phyloP scores from a whole-genome alignment of 192 early-diverging fungal species.

The Rhizophagus clarus region DNA sequence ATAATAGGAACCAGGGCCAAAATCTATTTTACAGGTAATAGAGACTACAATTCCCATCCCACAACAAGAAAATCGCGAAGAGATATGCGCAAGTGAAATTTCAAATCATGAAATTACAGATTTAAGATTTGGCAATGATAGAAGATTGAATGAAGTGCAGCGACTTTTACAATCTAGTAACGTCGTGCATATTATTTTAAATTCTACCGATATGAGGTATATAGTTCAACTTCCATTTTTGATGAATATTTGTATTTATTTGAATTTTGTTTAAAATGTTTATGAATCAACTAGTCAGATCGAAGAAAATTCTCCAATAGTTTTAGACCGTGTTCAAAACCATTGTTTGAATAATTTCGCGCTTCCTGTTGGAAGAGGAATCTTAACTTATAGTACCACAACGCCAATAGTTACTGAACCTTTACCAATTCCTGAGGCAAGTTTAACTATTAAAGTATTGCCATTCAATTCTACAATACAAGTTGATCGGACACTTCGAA shows the following conservation, averaged over 20 bases:
- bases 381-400: slow-evolving; percentile 67
- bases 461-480: slow-evolving; percentile 62
- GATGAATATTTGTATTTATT: neutral
- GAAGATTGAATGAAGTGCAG: slow-evolving; percentile 55
- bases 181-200: slow-evolving; percentile 34
- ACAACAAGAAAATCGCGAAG: slow-evolving; percentile 30
- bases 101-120: slow-evolving; percentile 53
- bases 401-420: slow-evolving; percentile 56
- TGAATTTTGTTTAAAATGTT: neutral
- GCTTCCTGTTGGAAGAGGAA: slow-evolving; percentile 65
- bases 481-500: slow-evolving; percentile 44
- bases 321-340: slow-evolving; percentile 20
- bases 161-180: slow-evolving; percentile 48
- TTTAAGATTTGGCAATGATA: slow-evolving; percentile 58
- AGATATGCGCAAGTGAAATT: slow-evolving; percentile 38
- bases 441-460: slow-evolving; percentile 62
- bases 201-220: slow-evolving; percentile 33
- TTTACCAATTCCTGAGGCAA: slow-evolving; percentile 59
- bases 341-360: slow-evolving; percentile 58
- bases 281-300: neutral
- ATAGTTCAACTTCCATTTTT: neutral
- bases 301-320: slow-evolving; percentile 20
- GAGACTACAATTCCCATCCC: neutral
- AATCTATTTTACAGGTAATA: neutral
- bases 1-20: slow-evolving; percentile 17